Percentiles rank a stretch among this genome's conserved stretches.
phyloP scores from a whole-genome alignment of 164 flowering plant species.

The Cinnamomum chago region DNA sequence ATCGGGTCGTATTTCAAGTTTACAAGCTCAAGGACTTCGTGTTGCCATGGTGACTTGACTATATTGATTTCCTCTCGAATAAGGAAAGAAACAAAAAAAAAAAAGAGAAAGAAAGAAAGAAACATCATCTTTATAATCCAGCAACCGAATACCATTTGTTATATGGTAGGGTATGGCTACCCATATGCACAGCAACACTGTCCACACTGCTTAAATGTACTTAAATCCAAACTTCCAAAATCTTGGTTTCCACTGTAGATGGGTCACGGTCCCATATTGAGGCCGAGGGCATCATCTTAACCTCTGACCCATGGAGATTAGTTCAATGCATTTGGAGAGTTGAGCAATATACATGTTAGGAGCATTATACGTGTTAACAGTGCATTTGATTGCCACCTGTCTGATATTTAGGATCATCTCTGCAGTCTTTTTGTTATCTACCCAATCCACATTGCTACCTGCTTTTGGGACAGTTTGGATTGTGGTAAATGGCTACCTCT shows the following conservation, averaged over 20 bases:
- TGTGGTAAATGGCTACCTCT: not conserved
- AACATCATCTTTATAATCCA: not conserved
- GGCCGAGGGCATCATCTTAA: not conserved
- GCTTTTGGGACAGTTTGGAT: not conserved
- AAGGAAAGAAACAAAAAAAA: no score
- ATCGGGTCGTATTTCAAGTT: conserved; percentile 52
- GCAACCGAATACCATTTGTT: not conserved
- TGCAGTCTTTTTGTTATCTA: not conserved
- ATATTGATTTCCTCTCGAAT: not conserved
- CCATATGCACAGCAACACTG: not conserved
- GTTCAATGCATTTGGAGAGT: not conserved
- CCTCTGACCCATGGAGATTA: not conserved
- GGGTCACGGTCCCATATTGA: not conserved
- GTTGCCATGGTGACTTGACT: conserved; percentile 73
- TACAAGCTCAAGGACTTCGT: conserved; percentile 66
- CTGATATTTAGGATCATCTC: not conserved
- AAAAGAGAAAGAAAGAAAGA: not conserved
- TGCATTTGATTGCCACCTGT: not conserved
- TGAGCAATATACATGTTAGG: not conserved
- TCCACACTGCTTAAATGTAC: not conserved
- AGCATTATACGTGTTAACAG: not conserved
- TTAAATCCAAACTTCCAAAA: not conserved
- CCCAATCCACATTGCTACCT: not conserved
- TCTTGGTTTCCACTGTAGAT: not conserved
- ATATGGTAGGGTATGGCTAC: not conserved